phyloP scores from a whole-genome alignment of 208 protist species.

The Trypanosomatidae sp. region DNA sequence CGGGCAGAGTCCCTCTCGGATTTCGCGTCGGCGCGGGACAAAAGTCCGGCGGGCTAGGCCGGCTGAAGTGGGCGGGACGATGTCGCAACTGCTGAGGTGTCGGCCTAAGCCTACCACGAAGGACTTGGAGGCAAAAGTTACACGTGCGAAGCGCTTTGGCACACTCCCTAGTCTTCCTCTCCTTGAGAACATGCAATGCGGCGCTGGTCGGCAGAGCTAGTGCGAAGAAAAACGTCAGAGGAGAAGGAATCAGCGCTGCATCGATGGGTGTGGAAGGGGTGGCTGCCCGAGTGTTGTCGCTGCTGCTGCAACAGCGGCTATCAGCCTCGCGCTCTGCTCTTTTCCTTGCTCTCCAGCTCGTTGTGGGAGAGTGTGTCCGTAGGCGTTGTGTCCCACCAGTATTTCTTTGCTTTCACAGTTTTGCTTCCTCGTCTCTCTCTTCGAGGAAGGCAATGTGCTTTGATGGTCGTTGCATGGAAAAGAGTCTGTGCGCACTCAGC shows the following conservation, averaged over 20 bases:
- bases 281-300: not conserved
- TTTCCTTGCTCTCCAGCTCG: not conserved
- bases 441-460: not conserved
- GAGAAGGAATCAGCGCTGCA: not conserved
- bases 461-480: not conserved
- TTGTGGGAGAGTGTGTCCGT: not conserved
- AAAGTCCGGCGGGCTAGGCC: constrained; percentile 12
- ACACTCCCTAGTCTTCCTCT: not conserved
- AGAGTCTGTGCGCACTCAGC: not conserved
- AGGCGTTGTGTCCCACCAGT: not conserved
- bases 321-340: not conserved
- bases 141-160: not conserved
- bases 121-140: not conserved
- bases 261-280: not conserved
- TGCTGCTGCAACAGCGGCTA: not conserved
- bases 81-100: not conserved
- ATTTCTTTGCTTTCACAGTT: not conserved
- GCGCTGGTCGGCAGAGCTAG: not conserved
- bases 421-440: not conserved
- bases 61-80: no score
- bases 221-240: not conserved
- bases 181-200: not conserved
- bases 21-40: constrained; percentile 7
- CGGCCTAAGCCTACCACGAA: not conserved
- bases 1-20: constrained; percentile 21